Conservation (phyloP, 495 filamentous ascomycete genomes). For the Hypoxylon lenormandii region DNA sequence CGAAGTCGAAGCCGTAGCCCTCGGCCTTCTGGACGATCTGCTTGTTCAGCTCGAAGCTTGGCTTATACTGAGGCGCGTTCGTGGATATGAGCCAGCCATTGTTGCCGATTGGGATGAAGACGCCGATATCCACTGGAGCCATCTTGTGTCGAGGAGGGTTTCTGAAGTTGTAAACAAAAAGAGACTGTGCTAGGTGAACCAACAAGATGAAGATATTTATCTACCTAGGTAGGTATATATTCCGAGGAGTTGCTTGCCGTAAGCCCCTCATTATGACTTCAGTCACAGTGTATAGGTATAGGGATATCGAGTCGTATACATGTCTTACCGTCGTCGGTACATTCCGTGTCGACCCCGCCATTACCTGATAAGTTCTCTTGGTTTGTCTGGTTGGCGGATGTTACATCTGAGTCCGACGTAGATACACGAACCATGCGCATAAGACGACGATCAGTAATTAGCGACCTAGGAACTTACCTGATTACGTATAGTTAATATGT, state of each 20-base stretch:
- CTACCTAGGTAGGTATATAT: neutral
- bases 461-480: neutral
- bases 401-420: constrained; percentile 11
- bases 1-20: constrained; percentile 51
- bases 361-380: constrained; percentile 14
- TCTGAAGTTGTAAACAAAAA: neutral
- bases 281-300: neutral
- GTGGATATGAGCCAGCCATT: constrained; percentile 54
- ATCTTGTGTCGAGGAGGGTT: constrained; percentile 1
- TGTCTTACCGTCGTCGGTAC: constrained; percentile 11
- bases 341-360: constrained; percentile 11
- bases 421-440: constrained; percentile 4
- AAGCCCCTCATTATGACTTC: neutral
- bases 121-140: constrained; percentile 45
- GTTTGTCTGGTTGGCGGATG: constrained; percentile 8
- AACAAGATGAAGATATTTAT: neutral
- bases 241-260: neutral
- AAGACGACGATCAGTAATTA: constrained; percentile 14
- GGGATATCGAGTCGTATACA: neutral
- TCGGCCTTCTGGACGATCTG: constrained; percentile 52
- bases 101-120: constrained; percentile 53
- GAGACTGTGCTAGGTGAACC: neutral
- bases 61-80: constrained; percentile 50
- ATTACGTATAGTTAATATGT: neutral
- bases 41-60: constrained; percentile 53